A percentile compares a stretch with the other conserved stretches of the same genome.
phyloP scores from a whole-genome alignment of 2,329 filamentous ascomycete species.

The Aspergillus vadensis region DNA sequence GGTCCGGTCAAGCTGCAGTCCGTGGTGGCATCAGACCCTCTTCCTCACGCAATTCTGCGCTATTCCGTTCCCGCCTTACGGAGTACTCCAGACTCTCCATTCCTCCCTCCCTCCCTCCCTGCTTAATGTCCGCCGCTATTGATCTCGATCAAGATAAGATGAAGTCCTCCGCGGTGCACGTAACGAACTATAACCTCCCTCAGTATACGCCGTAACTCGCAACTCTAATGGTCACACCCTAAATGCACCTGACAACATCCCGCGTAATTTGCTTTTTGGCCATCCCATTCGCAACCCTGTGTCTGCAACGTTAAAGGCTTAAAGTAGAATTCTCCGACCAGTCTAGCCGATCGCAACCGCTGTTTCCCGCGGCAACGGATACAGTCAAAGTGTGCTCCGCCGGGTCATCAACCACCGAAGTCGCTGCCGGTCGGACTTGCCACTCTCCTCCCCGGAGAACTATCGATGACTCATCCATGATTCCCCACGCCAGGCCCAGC shows the following conservation, averaged over 20 bases:
- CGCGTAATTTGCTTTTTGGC: neutral
- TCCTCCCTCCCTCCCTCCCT: neutral
- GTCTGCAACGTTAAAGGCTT: neutral
- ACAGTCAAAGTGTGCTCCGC: slow-evolving; percentile 1
- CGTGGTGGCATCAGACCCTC: neutral
- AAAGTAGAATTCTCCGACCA: neutral
- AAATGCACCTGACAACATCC: neutral
- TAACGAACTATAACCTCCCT: no score
- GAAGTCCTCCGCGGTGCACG: no score
- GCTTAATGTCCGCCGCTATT: no score
- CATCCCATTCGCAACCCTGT: neutral
- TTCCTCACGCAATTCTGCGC: neutral
- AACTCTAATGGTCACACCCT: neutral
- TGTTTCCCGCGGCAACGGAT: slow-evolving; percentile 23
- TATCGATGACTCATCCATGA: neutral
- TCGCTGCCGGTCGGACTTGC: slow-evolving; percentile 11
- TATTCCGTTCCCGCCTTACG: neutral
- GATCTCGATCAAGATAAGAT: no score
- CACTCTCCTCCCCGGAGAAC: neutral
- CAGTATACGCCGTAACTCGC: no score
- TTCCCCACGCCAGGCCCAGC: neutral
- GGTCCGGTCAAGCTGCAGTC: neutral
- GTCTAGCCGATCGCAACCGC: slow-evolving; percentile 13
- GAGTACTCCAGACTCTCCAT: neutral
- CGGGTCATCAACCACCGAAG: slow-evolving; percentile 16